Conservation (phyloP, 371 early-diverging fungal genomes). For the Batrachochytrium dendrobatidis region DNA sequence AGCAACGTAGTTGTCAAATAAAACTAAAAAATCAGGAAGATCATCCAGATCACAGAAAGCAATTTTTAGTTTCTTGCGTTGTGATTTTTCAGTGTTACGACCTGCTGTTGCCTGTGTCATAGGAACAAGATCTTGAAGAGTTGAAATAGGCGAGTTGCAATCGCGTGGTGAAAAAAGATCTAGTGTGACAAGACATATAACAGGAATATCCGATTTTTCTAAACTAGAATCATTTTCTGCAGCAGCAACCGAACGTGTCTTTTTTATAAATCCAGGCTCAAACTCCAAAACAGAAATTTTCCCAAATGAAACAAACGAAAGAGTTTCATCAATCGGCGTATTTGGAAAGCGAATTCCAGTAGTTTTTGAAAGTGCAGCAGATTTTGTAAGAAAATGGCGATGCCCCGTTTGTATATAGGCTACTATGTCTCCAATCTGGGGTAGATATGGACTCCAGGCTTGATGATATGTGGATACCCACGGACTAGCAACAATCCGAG, state of each 20-base stretch:
- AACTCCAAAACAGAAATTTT: conserved; percentile 17
- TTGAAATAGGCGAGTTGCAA: neutral
- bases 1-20: conserved; percentile 10
- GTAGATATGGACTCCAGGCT: conserved; percentile 19
- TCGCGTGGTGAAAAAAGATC: neutral
- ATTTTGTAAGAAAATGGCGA: conserved; percentile 1
- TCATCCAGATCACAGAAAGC: conserved; percentile 14
- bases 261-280: neutral
- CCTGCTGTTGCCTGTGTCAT: conserved; percentile 2
- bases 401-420: conserved; percentile 25
- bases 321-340: neutral
- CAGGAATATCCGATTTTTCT: neutral
- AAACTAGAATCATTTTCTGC: too few species aligned
- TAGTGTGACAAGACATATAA: neutral
- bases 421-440: conserved; percentile 27
- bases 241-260: too few species aligned
- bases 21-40: conserved; percentile 18
- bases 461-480: conserved; percentile 1
- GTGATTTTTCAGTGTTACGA: too few species aligned
- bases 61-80: conserved; percentile 7
- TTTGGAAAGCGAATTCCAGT: too few species aligned
- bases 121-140: neutral
- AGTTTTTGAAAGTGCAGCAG: neutral
- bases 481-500: neutral
- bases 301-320: conserved; percentile 7